Conservation (phyloP, 805 yeast genomes). For the Tanozyma kutaoensis region DNA sequence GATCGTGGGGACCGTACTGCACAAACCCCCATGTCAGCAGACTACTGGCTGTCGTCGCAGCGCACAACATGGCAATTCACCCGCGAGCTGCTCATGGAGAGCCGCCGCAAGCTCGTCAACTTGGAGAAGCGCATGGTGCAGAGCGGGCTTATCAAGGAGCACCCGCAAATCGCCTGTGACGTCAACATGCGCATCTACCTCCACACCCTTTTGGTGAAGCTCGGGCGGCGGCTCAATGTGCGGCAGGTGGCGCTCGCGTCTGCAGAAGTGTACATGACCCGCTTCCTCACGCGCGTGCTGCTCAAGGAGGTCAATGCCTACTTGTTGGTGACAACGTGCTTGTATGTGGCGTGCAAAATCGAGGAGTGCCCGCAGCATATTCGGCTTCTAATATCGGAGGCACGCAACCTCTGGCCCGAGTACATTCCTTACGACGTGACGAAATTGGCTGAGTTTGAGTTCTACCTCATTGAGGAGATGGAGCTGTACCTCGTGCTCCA, state of each 20-base stretch:
- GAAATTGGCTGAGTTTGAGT: slow-evolving; percentile 90
- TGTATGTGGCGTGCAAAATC: slow-evolving; percentile 84
- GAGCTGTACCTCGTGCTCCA: slow-evolving; percentile 58
- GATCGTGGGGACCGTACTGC: background rate
- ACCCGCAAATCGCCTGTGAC: slow-evolving; percentile 37
- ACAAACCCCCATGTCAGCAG: slow-evolving; percentile 51
- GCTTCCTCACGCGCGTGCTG: slow-evolving; percentile 64
- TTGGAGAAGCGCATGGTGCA: slow-evolving; percentile 30
- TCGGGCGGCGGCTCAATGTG: slow-evolving; percentile 67
- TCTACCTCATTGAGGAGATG: slow-evolving; percentile 82
- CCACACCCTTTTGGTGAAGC: slow-evolving; percentile 38
- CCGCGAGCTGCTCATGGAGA: slow-evolving; percentile 38
- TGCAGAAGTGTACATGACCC: slow-evolving; percentile 72
- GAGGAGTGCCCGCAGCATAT: slow-evolving; percentile 96
- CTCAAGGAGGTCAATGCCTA: slow-evolving; percentile 76
- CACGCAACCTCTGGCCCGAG: slow-evolving; percentile 89
- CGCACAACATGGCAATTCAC: slow-evolving; percentile 71
- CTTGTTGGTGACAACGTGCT: slow-evolving; percentile 67
- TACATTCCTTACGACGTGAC: slow-evolving; percentile 85
- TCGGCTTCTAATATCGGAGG: slow-evolving; percentile 68
- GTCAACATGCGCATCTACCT: slow-evolving; percentile 62
- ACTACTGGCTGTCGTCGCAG: slow-evolving; percentile 82
- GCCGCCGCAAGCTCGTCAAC: slow-evolving; percentile 26
- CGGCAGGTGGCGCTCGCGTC: slow-evolving; percentile 81
- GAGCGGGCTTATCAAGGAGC: slow-evolving; percentile 27